Conservation (phyloP, 106 monocot genomes). For the Acanthochlamys bracteata region DNA sequence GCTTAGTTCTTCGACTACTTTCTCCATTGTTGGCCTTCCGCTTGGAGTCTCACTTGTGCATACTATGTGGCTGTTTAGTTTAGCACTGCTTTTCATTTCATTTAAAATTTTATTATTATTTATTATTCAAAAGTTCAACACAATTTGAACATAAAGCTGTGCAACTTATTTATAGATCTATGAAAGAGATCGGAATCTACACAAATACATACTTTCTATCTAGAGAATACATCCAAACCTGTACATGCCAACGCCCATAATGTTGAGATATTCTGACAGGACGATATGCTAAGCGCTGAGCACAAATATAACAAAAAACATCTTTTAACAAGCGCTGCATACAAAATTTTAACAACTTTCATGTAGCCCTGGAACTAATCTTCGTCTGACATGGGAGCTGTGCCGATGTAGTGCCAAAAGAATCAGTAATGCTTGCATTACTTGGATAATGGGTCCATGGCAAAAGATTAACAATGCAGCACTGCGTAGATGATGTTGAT, state of each 20-base stretch:
- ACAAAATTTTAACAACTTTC: background rate
- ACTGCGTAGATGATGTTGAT: constrained; percentile 9
- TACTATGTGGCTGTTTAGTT: too few species aligned
- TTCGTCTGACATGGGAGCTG: background rate
- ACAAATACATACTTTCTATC: too few species aligned
- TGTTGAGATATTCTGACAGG: background rate
- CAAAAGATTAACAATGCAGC: background rate
- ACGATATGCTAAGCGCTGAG: background rate
- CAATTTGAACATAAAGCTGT: too few species aligned
- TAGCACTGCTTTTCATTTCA: too few species aligned
- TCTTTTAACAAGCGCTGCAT: background rate
- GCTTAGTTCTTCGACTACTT: constrained; percentile 47
- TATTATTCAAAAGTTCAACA: too few species aligned
- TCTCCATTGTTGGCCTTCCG: constrained; percentile 51
- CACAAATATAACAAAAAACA: background rate
- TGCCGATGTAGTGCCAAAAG: background rate
- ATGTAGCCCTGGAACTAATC: background rate
- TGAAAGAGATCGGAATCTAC: too few species aligned
- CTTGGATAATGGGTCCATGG: background rate
- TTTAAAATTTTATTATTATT: too few species aligned
- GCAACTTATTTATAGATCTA: too few species aligned
- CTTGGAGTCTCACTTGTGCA: constrained; percentile 51
- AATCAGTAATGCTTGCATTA: background rate
- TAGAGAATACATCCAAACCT: too few species aligned
- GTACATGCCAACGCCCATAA: background rate